phyloP scores from a whole-genome alignment of 2,329 filamentous ascomycete species.

The Aspergillus persii region DNA sequence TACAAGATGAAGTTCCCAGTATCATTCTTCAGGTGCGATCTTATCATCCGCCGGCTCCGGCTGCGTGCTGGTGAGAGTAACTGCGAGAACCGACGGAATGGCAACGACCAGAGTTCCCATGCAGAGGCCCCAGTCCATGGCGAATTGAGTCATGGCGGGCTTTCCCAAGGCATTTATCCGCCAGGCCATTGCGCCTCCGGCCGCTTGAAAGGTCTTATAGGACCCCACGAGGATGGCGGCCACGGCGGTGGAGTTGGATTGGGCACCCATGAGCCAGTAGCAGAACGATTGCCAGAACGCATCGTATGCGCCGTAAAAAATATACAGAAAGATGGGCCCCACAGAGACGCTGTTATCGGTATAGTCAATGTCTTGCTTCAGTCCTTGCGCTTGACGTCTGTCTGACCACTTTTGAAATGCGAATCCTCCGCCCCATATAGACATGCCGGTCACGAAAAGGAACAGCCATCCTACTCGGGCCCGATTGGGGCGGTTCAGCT shows the following conservation, averaged over 20 bases:
- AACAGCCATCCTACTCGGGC: conserved; percentile 49
- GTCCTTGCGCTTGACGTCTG: conserved; percentile 36
- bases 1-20: conserved; percentile 1
- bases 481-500: conserved; percentile 45
- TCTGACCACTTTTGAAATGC: conserved; percentile 62
- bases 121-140: conserved; percentile 48
- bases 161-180: conserved; percentile 40
- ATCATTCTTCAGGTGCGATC: conserved; percentile 8
- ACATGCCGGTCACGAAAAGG: conserved; percentile 51
- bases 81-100: conserved; percentile 44
- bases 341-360: conserved; percentile 50
- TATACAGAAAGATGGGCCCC: conserved; percentile 67
- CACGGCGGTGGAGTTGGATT: conserved; percentile 42
- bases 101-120: conserved; percentile 45
- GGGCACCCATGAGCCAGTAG: conserved; percentile 59
- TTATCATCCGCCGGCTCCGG: neutral
- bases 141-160: conserved; percentile 43
- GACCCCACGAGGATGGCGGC: conserved; percentile 48
- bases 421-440: conserved; percentile 62
- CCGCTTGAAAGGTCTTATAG: conserved; percentile 48
- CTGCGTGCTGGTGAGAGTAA: conserved; percentile 23
- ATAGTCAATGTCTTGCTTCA: conserved; percentile 50
- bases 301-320: conserved; percentile 69
- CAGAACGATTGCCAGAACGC: conserved; percentile 65
- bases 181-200: conserved; percentile 49